Evolutionary conservation across 2,329 filamentous ascomycete species (phyloP).

Genomic region (Pyrenochaeta sp.): DNA sequence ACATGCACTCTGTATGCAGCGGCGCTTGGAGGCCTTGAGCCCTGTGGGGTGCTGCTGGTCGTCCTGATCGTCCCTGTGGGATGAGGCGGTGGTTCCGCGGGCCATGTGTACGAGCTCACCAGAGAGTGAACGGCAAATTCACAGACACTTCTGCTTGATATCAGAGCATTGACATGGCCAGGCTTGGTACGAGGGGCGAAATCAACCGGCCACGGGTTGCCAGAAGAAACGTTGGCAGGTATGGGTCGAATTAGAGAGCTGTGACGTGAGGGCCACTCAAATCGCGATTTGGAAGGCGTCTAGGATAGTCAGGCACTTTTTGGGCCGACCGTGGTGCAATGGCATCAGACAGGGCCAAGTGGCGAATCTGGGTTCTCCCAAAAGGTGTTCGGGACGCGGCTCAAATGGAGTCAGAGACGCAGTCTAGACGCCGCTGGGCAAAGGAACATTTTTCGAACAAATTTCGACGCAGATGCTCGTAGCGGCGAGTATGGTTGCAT

Average conservation of each 20-base stretch:
- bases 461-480: too few species aligned
- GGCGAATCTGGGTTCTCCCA: too few species aligned
- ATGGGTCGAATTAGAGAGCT: conserved; percentile 9
- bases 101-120: conserved; percentile 32
- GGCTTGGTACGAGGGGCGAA: conserved; percentile 5
- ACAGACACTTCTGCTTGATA: conserved; percentile 28
- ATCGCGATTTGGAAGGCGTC: conserved; percentile 12
- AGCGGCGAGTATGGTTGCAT: conserved; percentile 1
- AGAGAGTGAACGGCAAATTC: conserved; percentile 11
- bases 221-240: conserved; percentile 4
- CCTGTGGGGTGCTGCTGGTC: conserved; percentile 20
- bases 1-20: conserved; percentile 52
- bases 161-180: conserved; percentile 25
- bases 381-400: not conserved
- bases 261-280: conserved; percentile 20
- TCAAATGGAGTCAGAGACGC: too few species aligned
- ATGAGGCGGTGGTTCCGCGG: conserved; percentile 31
- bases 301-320: too few species aligned
- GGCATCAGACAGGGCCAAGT: conserved; percentile 1
- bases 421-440: too few species aligned
- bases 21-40: conserved; percentile 40
- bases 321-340: too few species aligned
- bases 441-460: too few species aligned
- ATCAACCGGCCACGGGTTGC: too few species aligned
- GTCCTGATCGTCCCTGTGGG: conserved; percentile 29